phyloP scores from a whole-genome alignment of 2,329 filamentous ascomycete genomes.

The Aureobasidium sp. region DNA sequence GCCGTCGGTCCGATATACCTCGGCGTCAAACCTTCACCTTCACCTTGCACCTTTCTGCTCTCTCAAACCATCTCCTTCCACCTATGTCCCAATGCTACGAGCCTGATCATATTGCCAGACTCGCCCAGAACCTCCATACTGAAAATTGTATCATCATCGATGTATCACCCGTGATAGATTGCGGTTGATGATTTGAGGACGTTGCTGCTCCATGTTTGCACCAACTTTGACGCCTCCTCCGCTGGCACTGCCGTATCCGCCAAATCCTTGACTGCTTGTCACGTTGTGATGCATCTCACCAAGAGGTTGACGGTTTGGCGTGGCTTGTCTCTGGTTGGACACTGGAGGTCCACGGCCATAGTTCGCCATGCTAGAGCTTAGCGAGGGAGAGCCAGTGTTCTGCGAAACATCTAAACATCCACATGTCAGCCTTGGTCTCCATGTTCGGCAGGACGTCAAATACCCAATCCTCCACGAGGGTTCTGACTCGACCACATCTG shows the following conservation, averaged over 20 bases:
- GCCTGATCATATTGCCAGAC: background rate
- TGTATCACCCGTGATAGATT: background rate
- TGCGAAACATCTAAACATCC: background rate
- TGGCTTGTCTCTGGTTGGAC: conserved; percentile 22
- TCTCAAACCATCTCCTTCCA: background rate
- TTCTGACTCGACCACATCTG: background rate
- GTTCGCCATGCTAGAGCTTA: conserved; percentile 16
- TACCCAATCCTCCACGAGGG: background rate
- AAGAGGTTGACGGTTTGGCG: conserved; percentile 26
- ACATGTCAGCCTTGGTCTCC: background rate
- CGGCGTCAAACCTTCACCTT: background rate
- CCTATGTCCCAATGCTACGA: background rate
- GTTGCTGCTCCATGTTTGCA: conserved; percentile 16
- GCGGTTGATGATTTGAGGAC: background rate
- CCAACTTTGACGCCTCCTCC: conserved; percentile 22
- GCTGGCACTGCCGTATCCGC: conserved; percentile 21
- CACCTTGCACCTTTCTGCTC: background rate
- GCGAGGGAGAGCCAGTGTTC: background rate
- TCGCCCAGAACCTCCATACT: background rate
- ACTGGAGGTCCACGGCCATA: conserved; percentile 13
- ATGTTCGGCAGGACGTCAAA: background rate
- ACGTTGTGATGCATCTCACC: conserved; percentile 19
- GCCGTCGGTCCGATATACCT: background rate
- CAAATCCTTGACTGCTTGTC: conserved; percentile 15
- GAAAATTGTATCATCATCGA: background rate